Evolutionary conservation across 2,329 filamentous ascomycete genomes (phyloP).

Genomic region (Annulohypoxylon truncatum): DNA sequence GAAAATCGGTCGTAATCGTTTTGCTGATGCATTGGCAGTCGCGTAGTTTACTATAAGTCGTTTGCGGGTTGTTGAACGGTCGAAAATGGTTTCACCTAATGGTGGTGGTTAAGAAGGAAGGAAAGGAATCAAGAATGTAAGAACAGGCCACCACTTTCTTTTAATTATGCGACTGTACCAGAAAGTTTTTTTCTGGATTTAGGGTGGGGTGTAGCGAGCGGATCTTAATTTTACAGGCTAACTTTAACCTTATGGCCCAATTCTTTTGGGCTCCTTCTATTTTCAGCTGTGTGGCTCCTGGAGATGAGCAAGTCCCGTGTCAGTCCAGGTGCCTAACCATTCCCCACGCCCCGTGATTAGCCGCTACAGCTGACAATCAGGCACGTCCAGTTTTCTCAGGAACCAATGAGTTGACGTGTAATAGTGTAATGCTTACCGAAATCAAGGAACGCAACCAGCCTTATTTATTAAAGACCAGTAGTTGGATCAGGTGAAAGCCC

Average conservation of each 20-base stretch:
- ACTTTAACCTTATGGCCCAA: constrained; percentile 3
- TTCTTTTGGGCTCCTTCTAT: constrained; percentile 14
- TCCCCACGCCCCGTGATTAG: constrained; percentile 27
- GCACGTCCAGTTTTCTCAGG: constrained; percentile 5
- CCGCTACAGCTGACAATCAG: constrained; percentile 31
- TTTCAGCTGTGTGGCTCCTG: constrained; percentile 25
- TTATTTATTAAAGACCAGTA: no score
- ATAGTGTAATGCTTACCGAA: constrained; percentile 5
- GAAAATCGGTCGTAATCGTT: constrained; percentile 55
- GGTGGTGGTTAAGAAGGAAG: constrained; percentile 27
- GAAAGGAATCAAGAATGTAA: constrained; percentile 15
- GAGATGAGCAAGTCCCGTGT: constrained; percentile 12
- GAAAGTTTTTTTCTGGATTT: constrained; percentile 8
- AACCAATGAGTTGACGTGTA: constrained; percentile 9
- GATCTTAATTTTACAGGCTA: constrained; percentile 30
- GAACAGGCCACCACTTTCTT: constrained; percentile 21
- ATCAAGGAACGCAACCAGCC: constrained; percentile 15
- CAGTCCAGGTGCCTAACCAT: constrained; percentile 30
- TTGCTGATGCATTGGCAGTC: constrained; percentile 68
- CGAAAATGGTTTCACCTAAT: constrained; percentile 23
- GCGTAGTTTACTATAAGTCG: constrained; percentile 18
- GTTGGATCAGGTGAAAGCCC: no score
- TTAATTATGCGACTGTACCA: constrained; percentile 20
- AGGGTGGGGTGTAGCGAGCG: constrained; percentile 25
- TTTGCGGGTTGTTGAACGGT: constrained; percentile 7